Evolutionary conservation across 495 filamentous ascomycete species (phyloP).

Genomic region (Aspergillus homomorphus): DNA sequence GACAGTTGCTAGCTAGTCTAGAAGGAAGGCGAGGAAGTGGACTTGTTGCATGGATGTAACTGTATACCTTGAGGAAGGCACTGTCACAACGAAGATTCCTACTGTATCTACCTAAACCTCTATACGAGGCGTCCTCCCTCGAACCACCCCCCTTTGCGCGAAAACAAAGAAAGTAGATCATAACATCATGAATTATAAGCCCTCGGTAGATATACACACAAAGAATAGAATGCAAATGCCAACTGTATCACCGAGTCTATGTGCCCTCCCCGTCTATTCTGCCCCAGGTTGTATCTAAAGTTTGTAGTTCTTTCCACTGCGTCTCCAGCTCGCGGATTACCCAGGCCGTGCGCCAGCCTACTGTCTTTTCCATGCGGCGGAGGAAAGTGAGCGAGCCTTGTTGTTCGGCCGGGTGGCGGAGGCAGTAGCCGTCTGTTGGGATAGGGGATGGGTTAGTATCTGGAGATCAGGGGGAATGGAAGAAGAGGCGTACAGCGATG

Average conservation of each 20-base stretch:
- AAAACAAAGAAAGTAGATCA: too few species aligned
- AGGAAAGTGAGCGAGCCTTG: conserved; percentile 33
- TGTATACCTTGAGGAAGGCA: too few species aligned
- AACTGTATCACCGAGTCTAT: background rate
- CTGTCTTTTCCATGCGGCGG: conserved; percentile 23
- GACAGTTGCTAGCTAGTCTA: too few species aligned
- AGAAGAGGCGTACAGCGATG: conserved; percentile 31
- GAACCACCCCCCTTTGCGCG: too few species aligned
- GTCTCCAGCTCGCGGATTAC: conserved; percentile 28
- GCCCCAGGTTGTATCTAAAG: conserved; percentile 8
- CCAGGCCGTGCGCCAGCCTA: conserved; percentile 39
- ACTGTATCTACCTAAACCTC: too few species aligned
- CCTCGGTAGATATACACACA: background rate
- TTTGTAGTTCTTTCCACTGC: conserved; percentile 32
- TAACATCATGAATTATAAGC: background rate
- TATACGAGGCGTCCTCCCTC: too few species aligned
- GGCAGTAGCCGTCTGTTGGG: conserved; percentile 32
- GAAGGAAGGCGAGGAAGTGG: too few species aligned
- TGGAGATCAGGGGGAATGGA: background rate
- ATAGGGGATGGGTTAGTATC: conserved; percentile 4
- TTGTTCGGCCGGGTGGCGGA: conserved; percentile 30
- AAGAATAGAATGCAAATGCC: background rate
- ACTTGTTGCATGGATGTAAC: too few species aligned
- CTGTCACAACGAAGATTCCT: too few species aligned
- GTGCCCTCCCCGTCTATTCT: background rate